These are phyloP conservation scores for Phialophora chinensis DNA, from an alignment of 2,329 filamentous ascomycete species.

Conservation along the genomic window DNA sequence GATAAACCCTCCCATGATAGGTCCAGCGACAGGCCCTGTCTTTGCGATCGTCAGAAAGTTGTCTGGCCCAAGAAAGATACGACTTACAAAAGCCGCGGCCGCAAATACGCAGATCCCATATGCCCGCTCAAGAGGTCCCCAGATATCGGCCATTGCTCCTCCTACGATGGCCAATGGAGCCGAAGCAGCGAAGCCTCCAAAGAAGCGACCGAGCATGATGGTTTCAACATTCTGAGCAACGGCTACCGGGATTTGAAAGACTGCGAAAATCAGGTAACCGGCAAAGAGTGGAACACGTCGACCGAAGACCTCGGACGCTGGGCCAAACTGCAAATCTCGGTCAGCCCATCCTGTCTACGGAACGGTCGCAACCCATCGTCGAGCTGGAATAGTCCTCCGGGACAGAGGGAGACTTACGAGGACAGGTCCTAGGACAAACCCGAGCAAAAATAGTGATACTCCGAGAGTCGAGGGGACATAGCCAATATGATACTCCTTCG, in stretches of 20 bases:
- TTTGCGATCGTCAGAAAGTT: not conserved
- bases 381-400: not conserved
- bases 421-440: slow-evolving; percentile 49
- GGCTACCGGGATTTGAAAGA: slow-evolving; percentile 63
- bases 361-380: not conserved
- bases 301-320: slow-evolving; percentile 57
- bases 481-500: slow-evolving; percentile 53
- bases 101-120: slow-evolving; percentile 55
- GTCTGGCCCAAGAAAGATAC: not conserved
- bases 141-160: slow-evolving; percentile 58
- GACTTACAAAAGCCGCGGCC: slow-evolving; percentile 50
- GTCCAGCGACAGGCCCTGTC: slow-evolving; percentile 51
- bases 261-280: slow-evolving; percentile 56
- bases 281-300: slow-evolving; percentile 57
- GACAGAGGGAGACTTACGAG: slow-evolving; percentile 30
- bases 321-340: slow-evolving; percentile 45
- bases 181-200: slow-evolving; percentile 60
- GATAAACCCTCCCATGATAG: slow-evolving; percentile 59
- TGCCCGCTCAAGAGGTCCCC: slow-evolving; percentile 54
- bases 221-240: slow-evolving; percentile 61
- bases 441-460: slow-evolving; percentile 57
- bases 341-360: not conserved
- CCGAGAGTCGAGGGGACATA: slow-evolving; percentile 57
- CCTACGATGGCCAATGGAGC: slow-evolving; percentile 59
- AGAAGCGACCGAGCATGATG: slow-evolving; percentile 61